Evolutionary conservation across 148 eudicot species (phyloP), one percentile per base, ranked within the genome.

Genomic region (Rhododendron molle): DNA sequence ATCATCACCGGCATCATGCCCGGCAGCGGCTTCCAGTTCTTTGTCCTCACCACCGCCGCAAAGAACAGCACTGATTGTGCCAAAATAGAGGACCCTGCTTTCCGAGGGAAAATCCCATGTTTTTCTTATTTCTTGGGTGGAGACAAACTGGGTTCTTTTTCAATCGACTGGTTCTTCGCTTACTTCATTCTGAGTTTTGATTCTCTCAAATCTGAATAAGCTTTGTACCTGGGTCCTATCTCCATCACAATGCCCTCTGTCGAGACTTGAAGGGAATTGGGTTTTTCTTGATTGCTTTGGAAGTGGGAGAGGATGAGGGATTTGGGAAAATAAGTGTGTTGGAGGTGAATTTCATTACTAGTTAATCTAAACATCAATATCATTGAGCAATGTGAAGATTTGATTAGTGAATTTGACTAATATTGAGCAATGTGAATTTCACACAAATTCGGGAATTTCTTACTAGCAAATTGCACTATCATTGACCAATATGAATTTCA

Each of bases 21-120:
- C 80, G 86, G 69, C 50, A 85, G 49, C 21, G 98, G 98, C 80
- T 83, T 92, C 78, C 94, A 82, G 56, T 97, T 95, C 92, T 97
- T 98, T 76, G 95, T 97, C 86, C 93, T 88, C 85, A 91, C 13
- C n/a, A 74, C 90, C 5, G 95, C 83, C 15, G 91, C 86, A 85
- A 96, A 96, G 86, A 95, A 97, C 28, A 97, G 98, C 80, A 96
- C 99, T 7, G 98, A 96, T 85, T 94, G 99, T 2, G 98, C 89
- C 71, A 96, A 67, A 89, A 85, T 88, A 46, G 95, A 95, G 87
- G 84, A 83, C 86, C 89, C 90, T 10, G 10, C 2, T 85, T 83
- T 91, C 80, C 86, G 20, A 65, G 85, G 80, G 21, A 89, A 73
- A 80, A 79, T 88, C 20, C 84, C 90, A 67, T 87, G 90, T 89